Conservation (phyloP, 257 asterid species). For the Primulina eburnea region DNA sequence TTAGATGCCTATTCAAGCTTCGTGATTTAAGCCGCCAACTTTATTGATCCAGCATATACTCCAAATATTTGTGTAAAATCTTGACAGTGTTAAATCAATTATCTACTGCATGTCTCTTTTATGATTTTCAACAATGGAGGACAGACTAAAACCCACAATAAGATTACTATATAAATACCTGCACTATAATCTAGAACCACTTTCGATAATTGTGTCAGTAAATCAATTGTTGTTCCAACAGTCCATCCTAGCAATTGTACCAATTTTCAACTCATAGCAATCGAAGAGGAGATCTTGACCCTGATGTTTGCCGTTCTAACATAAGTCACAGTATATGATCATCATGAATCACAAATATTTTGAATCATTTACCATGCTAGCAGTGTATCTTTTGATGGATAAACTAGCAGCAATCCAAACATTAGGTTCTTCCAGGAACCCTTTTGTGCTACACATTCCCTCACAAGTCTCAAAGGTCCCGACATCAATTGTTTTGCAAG, state of each 20-base stretch:
- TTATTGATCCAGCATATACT: background rate
- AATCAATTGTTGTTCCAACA: too few species aligned
- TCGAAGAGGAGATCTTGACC: background rate
- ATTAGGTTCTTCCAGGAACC: background rate
- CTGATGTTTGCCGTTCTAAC: background rate
- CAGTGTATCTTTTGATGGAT: background rate
- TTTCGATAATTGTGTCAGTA: too few species aligned
- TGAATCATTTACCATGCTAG: background rate
- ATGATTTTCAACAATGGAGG: too few species aligned
- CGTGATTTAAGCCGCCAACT: background rate
- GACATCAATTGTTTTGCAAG: too few species aligned
- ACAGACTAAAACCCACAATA: background rate
- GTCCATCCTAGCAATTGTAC: too few species aligned
- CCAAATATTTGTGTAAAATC: background rate
- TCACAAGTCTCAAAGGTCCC: too few species aligned
- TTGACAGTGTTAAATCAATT: background rate
- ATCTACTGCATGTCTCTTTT: background rate
- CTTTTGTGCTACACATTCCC: too few species aligned
- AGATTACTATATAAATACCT: too few species aligned
- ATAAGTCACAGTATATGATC: background rate
- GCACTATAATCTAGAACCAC: too few species aligned
- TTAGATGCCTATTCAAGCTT: background rate
- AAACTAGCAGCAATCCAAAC: background rate
- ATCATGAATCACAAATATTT: background rate
- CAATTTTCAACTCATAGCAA: too few species aligned